Evolutionary conservation across 2,329 filamentous ascomycete species (phyloP).

Genomic region (Hypoxylon sp.): DNA sequence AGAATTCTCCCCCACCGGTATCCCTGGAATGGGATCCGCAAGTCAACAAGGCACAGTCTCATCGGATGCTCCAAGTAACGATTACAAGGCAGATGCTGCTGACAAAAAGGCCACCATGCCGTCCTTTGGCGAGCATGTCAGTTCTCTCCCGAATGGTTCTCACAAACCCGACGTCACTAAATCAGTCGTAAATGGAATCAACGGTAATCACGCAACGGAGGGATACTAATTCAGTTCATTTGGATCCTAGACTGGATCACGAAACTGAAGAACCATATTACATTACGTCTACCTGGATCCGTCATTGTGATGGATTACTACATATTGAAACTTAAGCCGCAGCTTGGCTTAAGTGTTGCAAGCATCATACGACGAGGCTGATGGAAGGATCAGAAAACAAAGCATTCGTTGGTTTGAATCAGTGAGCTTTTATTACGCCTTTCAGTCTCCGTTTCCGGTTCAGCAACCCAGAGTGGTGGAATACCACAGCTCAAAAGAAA

Average conservation of each 20-base stretch:
- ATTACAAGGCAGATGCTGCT: constrained; percentile 20
- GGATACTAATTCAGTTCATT: constrained; percentile 14
- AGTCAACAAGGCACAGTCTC: constrained; percentile 31
- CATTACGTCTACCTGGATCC: constrained; percentile 5
- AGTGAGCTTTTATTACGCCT: constrained; percentile 21
- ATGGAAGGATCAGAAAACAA: background rate
- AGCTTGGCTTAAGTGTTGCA: constrained; percentile 11
- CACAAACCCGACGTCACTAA: background rate
- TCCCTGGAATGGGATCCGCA: constrained; percentile 28
- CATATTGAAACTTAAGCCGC: constrained; percentile 9
- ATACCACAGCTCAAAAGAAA: constrained; percentile 10
- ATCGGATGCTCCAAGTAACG: constrained; percentile 19
- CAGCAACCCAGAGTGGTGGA: constrained; percentile 5
- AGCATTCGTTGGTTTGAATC: constrained; percentile 9
- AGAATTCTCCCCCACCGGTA: constrained; percentile 68
- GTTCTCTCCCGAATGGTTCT: constrained; percentile 25
- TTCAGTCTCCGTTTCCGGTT: constrained; percentile 10
- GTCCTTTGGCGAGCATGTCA: constrained; percentile 14
- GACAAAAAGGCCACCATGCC: constrained; percentile 11
- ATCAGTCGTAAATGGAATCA: constrained; percentile 24
- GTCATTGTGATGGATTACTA: constrained; percentile 10
- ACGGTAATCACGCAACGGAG: constrained; percentile 13
- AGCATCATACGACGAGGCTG: constrained; percentile 3
- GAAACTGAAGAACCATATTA: constrained; percentile 9
- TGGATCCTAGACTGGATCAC: constrained; percentile 1